Percentiles rank a stretch among this genome's conserved stretches.
Conservation (phyloP, 768 basidiomycete species). For the Calocybe cyanea region DNA sequence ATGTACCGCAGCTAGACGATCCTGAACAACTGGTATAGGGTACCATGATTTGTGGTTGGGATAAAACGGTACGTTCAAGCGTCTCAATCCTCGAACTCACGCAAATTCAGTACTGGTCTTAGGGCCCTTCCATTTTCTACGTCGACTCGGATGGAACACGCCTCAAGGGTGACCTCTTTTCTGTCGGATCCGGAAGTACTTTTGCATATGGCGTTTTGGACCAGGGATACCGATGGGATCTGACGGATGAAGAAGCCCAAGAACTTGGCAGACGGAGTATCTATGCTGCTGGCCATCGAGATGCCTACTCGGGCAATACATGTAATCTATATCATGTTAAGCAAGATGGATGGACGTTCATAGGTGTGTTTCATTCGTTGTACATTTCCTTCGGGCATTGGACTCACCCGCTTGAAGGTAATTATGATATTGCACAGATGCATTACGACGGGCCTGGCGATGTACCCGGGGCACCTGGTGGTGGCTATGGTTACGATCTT, state of each 20-base stretch:
- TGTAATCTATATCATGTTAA: constrained; percentile 96
- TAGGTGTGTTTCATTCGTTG: constrained; percentile 52
- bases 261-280: constrained; percentile 93
- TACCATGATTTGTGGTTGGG: constrained; percentile 99
- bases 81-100: background rate
- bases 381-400: background rate
- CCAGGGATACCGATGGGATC: constrained; percentile 91
- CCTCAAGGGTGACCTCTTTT: constrained; percentile 96
- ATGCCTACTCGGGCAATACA: constrained; percentile 94
- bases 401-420: constrained; percentile 47
- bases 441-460: constrained; percentile 87
- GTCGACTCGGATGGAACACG: constrained; percentile 97
- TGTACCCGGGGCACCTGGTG: constrained; percentile 55
- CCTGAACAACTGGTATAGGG: constrained; percentile 48
- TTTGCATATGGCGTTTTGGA: constrained; percentile 99
- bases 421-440: constrained; percentile 87
- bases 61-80: constrained; percentile 75
- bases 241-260: constrained; percentile 89
- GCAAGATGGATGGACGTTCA: constrained; percentile 93
- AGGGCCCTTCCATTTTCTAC: constrained; percentile 94
- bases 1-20: background rate
- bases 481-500: constrained; percentile 78
- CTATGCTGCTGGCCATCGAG: constrained; percentile 94
- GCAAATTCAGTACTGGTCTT: constrained; percentile 8
- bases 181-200: constrained; percentile 96